Evolutionary conservation across 192 early-diverging fungal genomes (phyloP), one percentile per base, ranked within the genome.

Genomic region (Mortierella antarctica): DNA sequence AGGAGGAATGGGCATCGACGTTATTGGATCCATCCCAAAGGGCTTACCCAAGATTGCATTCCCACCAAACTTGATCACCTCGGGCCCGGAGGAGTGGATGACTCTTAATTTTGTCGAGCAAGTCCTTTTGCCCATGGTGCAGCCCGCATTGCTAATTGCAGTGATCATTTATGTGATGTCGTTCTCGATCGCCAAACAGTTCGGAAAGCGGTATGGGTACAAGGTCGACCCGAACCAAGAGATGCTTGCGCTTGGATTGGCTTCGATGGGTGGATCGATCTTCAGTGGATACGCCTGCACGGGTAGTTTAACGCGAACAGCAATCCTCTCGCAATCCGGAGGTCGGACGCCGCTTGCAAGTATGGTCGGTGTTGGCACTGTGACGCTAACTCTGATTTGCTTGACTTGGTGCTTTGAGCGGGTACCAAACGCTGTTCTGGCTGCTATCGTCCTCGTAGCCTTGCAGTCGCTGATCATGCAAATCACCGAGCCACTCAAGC

Each of bases 301-400:
- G 14, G 83, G 83, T 5, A 74, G 70, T 45, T 64, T 78, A 51
- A 80, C 74, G 2, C 47, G 96, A 62, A 94, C 94, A 0, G 94
- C 95, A n/a, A 92, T 97, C 73, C 92, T 96, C 71, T 86, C 92
- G 47, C 85, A 89, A 57, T 93, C 94, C 8, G 96, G 96, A 12
- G 94, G 92, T 9, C 87, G 89, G 63, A 92, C 93, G 1, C 94
- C 94, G 5, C 73, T 93, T 53, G 93, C 93, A 14, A 90, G 91
- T 59, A 82, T 94, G 53, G 86, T 95, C 74, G 94, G 94, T 13
- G 92, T 87, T 6, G 55, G 75, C n/a, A 86, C 93, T 10, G 95
- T 97, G 31, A 74, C 94, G 0, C 77, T 96, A 54, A 88, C 92
- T 31, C 85, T 97, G 51, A 93, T 92, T 69, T 83, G 86, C 13